Conservation (phyloP, 2,329 filamentous ascomycete genomes). For the Stagonosporopsis chrysanthemi region DNA sequence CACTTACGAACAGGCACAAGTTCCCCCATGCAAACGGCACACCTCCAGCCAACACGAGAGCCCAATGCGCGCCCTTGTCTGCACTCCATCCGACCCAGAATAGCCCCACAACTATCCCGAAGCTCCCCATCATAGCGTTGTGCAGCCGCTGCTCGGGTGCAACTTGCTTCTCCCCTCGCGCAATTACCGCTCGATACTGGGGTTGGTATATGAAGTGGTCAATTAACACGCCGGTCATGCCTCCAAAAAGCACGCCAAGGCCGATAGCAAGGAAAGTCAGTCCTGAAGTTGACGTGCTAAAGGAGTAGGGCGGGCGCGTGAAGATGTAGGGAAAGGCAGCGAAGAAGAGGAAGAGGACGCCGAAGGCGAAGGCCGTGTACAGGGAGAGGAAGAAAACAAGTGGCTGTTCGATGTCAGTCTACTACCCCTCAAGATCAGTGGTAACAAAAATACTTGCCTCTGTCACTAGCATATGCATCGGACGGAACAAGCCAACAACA, state of each 20-base stretch:
- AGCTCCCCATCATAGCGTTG: constrained; percentile 65
- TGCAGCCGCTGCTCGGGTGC: constrained; percentile 66
- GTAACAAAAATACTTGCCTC: constrained; percentile 31
- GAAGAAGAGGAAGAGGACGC: constrained; percentile 48
- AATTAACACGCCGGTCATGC: constrained; percentile 42
- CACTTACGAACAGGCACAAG: constrained; percentile 64
- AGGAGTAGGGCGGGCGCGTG: constrained; percentile 39
- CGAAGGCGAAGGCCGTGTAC: constrained; percentile 48
- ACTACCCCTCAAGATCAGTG: too few relatives aligned
- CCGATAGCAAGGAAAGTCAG: constrained; percentile 46
- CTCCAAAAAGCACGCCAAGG: constrained; percentile 39
- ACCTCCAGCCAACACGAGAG: constrained; percentile 59
- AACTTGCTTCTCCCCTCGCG: constrained; percentile 40
- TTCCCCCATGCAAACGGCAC: constrained; percentile 68
- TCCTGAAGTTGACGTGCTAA: constrained; percentile 39
- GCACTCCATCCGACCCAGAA: constrained; percentile 70
- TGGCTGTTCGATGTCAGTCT: constrained; percentile 28
- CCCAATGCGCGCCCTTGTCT: constrained; percentile 57
- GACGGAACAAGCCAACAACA: constrained; percentile 57
- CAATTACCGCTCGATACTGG: constrained; percentile 35
- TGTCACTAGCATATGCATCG: constrained; percentile 55
- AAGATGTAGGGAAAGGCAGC: constrained; percentile 47
- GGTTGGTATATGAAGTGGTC: constrained; percentile 50
- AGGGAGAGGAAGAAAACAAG: constrained; percentile 46
- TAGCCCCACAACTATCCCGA: constrained; percentile 61